Evolutionary conservation across 2,329 filamentous ascomycete genomes (phyloP).

Genomic region (Bipolaris cookei): DNA sequence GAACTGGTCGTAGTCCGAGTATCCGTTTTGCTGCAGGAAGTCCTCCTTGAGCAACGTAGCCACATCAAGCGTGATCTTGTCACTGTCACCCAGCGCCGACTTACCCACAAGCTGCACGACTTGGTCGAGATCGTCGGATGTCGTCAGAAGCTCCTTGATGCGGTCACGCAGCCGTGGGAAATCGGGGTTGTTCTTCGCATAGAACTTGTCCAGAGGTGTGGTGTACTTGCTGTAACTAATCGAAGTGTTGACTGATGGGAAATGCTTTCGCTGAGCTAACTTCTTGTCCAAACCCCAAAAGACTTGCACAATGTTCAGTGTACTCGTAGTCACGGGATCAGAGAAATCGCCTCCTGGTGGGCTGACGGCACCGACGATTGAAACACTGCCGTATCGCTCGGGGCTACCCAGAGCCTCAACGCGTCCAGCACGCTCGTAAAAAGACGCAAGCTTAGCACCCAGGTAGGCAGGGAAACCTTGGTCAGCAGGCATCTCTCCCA

Average conservation of each 20-base stretch:
- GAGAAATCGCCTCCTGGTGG: slow-evolving; percentile 99
- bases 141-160: slow-evolving; percentile 90
- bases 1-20: slow-evolving; percentile 99
- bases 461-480: slow-evolving; percentile 99
- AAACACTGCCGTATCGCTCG: slow-evolving; percentile 88
- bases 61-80: slow-evolving; percentile 98
- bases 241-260: slow-evolving; percentile 96
- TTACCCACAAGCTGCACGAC: slow-evolving; percentile 98
- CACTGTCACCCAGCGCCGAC: slow-evolving; percentile 90
- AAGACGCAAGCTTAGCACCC: slow-evolving; percentile 94
- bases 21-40: slow-evolving; percentile 98
- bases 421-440: slow-evolving; percentile 97
- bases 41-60: slow-evolving; percentile 94
- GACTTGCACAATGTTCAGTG: slow-evolving; percentile 96
- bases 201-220: slow-evolving; percentile 84
- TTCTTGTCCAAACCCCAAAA: slow-evolving; percentile 99
- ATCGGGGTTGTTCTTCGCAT: slow-evolving; percentile 90
- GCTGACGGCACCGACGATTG: slow-evolving; percentile 95
- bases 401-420: slow-evolving; percentile 86
- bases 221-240: slow-evolving; percentile 98
- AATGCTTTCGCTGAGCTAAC: slow-evolving; percentile 97
- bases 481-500: slow-evolving; percentile 99
- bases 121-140: slow-evolving; percentile 96
- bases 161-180: slow-evolving; percentile 92
- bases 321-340: slow-evolving; percentile 92